Evolutionary conservation across 2,329 filamentous ascomycete species (phyloP).

Genomic region (Hymenoscyphus scutula): DNA sequence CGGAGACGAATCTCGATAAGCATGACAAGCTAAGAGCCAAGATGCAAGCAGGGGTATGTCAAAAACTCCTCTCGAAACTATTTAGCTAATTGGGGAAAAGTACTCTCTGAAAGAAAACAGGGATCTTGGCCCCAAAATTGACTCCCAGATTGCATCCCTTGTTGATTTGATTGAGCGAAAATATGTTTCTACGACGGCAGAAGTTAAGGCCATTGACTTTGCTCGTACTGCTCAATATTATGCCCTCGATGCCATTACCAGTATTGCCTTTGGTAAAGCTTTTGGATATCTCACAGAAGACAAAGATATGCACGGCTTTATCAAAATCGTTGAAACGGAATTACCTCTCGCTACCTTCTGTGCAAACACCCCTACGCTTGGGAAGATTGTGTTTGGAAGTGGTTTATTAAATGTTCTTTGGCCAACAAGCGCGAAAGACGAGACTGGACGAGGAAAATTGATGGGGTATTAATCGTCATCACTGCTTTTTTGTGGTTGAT

Average conservation of each 20-base stretch:
- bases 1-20: conserved; percentile 27
- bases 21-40: conserved; percentile 46
- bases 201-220: conserved; percentile 47
- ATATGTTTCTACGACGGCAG: conserved; percentile 43
- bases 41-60: conserved; percentile 47
- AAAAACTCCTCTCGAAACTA: conserved; percentile 29
- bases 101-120: conserved; percentile 54
- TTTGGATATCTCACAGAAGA: conserved; percentile 51
- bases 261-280: conserved; percentile 48
- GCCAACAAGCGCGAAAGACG: conserved; percentile 2
- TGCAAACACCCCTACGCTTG: conserved; percentile 1
- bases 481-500: background rate
- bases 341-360: background rate
- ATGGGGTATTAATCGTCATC: background rate
- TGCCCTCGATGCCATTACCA: conserved; percentile 52
- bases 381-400: conserved; percentile 1
- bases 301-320: conserved; percentile 39
- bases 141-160: conserved; percentile 46
- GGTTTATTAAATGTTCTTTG: background rate
- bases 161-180: conserved; percentile 48
- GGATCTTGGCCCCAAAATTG: conserved; percentile 48
- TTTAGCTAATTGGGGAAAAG: conserved; percentile 32
- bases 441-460: background rate
- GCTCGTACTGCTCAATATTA: conserved; percentile 49
- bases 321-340: conserved; percentile 2